Evolutionary conservation across 2,329 filamentous ascomycete species (phyloP), one percentile per base, ranked within the genome.

Genomic region (Claviceps digitariae): DNA sequence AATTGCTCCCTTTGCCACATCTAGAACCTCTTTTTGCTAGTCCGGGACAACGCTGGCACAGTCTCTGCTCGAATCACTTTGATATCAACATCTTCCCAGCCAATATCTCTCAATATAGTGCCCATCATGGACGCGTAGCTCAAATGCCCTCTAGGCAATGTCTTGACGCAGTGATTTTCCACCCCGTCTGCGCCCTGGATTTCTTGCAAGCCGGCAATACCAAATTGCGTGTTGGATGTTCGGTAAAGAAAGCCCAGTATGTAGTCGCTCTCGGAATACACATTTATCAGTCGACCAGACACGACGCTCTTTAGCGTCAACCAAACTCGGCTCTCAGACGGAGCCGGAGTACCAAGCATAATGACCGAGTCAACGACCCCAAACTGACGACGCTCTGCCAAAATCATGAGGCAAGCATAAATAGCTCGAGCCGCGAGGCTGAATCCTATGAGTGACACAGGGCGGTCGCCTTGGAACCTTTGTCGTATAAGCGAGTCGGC

Each of bases 231-330:
- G 59, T 84, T 89, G 52, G 86, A 87, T 2, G 82, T 87, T 50
- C 91, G 83, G 66, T 91, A 95, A 41, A 96, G 73, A 65, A 96
- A 95, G 1, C 83, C 90, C 2, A 97, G 81, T 25, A 96, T 82
- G 59, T 88, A 90, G 66, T 97, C 91, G 48, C 88, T 87, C 51
- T 85, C 82, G 1, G 87, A 94, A 66, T 84, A 96, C 3, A 93
- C 89, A 60, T 96, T 97, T 63, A 96, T 77, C n/a, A 96, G 74
- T 23, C 90, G 81, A 0, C 90, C 90, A 43, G 82, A 78, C 4
- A 95, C 88, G 2, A 91, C 86, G 55, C 81, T 84, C 57, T 87
- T 83, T 63, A 95, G 77, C 6, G 81, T 76, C 29, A 85, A 75
- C 90, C 91, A 96, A 52, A 87, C 82, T 8, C 77, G 74, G 2